Conservation (phyloP, 2,329 filamentous ascomycete genomes). For the Xylariales sp. region DNA sequence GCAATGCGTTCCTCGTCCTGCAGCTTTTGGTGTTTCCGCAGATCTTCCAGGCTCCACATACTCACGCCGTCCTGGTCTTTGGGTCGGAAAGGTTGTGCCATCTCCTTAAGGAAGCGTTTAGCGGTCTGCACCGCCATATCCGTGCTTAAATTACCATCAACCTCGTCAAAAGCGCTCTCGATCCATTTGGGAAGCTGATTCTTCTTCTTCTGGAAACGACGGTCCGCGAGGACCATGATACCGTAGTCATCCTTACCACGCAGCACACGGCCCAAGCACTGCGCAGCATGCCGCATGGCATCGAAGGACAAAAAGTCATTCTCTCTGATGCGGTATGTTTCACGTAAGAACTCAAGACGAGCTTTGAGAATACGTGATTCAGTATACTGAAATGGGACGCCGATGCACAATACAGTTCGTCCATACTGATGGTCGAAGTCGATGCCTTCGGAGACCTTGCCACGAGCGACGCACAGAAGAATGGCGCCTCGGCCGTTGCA, state of each 20-base stretch:
- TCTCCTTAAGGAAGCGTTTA: slow-evolving; percentile 82
- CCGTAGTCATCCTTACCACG: slow-evolving; percentile 98
- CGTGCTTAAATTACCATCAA: slow-evolving; percentile 85
- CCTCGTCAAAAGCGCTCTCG: slow-evolving; percentile 77
- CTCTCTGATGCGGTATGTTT: slow-evolving; percentile 94
- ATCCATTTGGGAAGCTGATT: slow-evolving; percentile 96
- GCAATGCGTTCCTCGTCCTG: slow-evolving; percentile 64
- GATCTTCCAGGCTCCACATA: slow-evolving; percentile 80
- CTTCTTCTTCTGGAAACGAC: slow-evolving; percentile 88
- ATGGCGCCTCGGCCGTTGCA: slow-evolving; percentile 95
- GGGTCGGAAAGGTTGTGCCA: slow-evolving; percentile 84
- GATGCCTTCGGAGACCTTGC: slow-evolving; percentile 96
- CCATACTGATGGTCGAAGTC: slow-evolving; percentile 99
- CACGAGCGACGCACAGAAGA: slow-evolving; percentile 88
- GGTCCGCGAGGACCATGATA: slow-evolving; percentile 98
- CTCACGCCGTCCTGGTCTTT: slow-evolving; percentile 88
- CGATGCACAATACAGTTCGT: slow-evolving; percentile 91
- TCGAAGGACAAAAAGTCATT: slow-evolving; percentile 98
- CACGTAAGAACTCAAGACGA: slow-evolving; percentile 88
- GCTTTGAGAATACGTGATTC: slow-evolving; percentile 96
- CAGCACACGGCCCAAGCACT: slow-evolving; percentile 90
- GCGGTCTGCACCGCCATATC: slow-evolving; percentile 91
- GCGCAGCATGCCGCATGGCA: slow-evolving; percentile 97
- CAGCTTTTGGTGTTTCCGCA: slow-evolving; percentile 74
- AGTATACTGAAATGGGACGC: slow-evolving; percentile 97